These are phyloP conservation scores for Fraxinus quadrangulata DNA, from an alignment of 257 asterid species.

Conservation along the genomic window DNA sequence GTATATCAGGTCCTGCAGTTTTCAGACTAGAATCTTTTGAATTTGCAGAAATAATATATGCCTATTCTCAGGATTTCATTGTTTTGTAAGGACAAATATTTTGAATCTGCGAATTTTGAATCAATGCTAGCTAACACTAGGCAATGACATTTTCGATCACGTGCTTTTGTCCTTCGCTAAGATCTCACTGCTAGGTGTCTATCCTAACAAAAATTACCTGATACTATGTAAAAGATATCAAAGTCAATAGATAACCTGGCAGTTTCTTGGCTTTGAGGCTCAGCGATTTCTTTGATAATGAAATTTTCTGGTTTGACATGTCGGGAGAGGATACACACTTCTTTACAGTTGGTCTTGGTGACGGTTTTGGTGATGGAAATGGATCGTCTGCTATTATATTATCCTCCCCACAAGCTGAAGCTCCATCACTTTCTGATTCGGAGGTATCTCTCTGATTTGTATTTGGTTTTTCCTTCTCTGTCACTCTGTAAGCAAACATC, in stretches of 20 bases:
- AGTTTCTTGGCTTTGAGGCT: constrained; percentile 49
- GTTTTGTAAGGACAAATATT: too few relatives aligned
- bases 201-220: too few relatives aligned
- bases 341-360: constrained; percentile 9
- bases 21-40: too few relatives aligned
- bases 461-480: constrained; percentile 63
- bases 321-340: constrained; percentile 46
- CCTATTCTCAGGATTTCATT: too few relatives aligned
- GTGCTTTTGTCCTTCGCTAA: too few relatives aligned
- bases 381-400: constrained; percentile 44
- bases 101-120: too few relatives aligned
- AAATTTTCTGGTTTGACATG: constrained; percentile 36
- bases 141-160: too few relatives aligned
- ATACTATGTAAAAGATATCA: background rate
- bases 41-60: too few relatives aligned
- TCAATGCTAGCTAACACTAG: too few relatives aligned
- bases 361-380: constrained; percentile 32
- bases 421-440: constrained; percentile 82
- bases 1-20: too few relatives aligned
- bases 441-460: constrained; percentile 42
- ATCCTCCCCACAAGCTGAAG: constrained; percentile 55
- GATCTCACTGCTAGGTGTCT: too few relatives aligned
- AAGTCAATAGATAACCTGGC: constrained; percentile 10
- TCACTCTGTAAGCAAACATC: constrained; percentile 67
- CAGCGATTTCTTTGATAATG: constrained; percentile 43